phyloP scores from a whole-genome alignment of 2,329 filamentous ascomycete genomes.

The Emmonsia crescens region DNA sequence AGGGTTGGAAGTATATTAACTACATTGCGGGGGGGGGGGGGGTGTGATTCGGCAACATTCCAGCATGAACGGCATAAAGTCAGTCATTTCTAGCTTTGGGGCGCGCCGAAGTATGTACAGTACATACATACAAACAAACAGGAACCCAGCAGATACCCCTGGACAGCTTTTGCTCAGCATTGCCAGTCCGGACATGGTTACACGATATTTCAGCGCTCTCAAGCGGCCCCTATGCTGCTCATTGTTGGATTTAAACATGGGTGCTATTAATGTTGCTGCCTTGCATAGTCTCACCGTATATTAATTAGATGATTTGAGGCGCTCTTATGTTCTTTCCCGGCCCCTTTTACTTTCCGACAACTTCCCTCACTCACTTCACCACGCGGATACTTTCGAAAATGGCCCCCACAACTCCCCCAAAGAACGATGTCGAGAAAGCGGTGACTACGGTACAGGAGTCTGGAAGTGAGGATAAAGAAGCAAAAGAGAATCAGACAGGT shows the following conservation, averaged over 20 bases:
- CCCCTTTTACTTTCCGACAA: not conserved
- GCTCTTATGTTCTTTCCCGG: not conserved
- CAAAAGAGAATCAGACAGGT: not conserved
- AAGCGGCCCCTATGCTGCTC: not conserved
- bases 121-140: too few species aligned
- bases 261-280: not conserved
- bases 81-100: not conserved
- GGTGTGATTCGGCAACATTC: not conserved
- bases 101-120: too few species aligned
- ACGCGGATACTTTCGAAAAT: not conserved
- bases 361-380: not conserved
- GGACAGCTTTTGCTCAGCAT: too few species aligned
- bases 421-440: not conserved
- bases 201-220: not conserved
- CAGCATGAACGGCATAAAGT: not conserved
- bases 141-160: not conserved
- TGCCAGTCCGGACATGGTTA: too few species aligned
- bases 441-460: not conserved
- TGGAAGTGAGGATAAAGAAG: not conserved
- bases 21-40: not conserved
- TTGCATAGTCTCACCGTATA: not conserved
- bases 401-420: not conserved
- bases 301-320: not conserved
- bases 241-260: too few species aligned
- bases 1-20: not conserved